phyloP scores from a whole-genome alignment of 129 eudicot species.

The Rutidosis leptorrhynchoides region DNA sequence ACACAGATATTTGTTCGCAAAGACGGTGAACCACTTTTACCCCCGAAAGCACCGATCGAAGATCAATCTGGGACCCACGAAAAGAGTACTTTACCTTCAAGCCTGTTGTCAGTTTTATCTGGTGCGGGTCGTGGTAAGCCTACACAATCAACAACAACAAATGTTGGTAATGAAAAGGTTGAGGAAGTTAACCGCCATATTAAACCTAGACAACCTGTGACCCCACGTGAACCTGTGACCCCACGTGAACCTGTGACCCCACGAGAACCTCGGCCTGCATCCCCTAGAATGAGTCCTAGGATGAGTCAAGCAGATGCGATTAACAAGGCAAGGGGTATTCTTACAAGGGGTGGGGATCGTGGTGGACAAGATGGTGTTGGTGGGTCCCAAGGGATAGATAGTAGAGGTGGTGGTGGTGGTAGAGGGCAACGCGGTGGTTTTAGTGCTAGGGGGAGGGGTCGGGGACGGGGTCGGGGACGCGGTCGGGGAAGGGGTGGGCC shows the following conservation, averaged over 20 bases:
- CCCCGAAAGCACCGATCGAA: constrained; percentile 9
- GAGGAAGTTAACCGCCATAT: constrained; percentile 63
- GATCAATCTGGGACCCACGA: constrained; percentile 9
- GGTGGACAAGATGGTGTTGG: constrained; percentile 16
- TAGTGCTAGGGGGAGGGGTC: constrained; percentile 23
- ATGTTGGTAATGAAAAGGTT: constrained; percentile 27
- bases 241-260: constrained; percentile 22
- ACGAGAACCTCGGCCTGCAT: constrained; percentile 24
- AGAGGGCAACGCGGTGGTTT: constrained; percentile 8
- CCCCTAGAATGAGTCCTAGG: constrained; percentile 45
- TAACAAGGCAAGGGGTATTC: constrained; percentile 44
- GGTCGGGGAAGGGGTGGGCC: constrained; percentile 28
- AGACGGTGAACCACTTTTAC: constrained; percentile 28
- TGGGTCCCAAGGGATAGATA: constrained; percentile 19
- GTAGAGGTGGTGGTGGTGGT: constrained; percentile 37
- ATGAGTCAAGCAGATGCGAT: constrained; percentile 53
- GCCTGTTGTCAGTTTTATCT: constrained; percentile 28
- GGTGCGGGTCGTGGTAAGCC: constrained; percentile 62
- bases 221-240: constrained; percentile 24
- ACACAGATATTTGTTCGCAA: constrained; percentile 31
- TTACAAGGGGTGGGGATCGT: constrained; percentile 39
- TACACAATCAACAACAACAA: neutral
- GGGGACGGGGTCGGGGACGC: neutral
- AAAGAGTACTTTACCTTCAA: constrained; percentile 24
- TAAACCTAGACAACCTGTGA: constrained; percentile 22